Conservation (phyloP, 1,284 basidiomycete species). For the Volvariella surrecta region DNA sequence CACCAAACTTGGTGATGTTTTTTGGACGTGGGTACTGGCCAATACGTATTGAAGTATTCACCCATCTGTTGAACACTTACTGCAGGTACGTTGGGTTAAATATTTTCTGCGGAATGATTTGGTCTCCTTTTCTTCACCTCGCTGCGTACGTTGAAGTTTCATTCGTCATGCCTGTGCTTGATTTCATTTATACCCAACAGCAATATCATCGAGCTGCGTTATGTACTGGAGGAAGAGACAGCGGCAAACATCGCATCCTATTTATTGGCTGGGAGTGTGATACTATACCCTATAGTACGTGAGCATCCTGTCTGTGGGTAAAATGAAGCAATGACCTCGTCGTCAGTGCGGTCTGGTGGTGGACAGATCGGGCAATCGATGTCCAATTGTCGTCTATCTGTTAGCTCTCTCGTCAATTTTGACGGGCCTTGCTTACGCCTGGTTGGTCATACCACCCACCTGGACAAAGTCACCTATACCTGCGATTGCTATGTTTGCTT, state of each 20-base stretch:
- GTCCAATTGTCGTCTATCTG: constrained; percentile 48
- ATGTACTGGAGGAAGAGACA: constrained; percentile 47
- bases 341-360: constrained; percentile 51
- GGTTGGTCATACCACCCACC: constrained; percentile 53
- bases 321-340: constrained; percentile 7
- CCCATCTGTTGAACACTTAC: constrained; percentile 3
- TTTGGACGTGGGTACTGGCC: constrained; percentile 56
- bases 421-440: constrained; percentile 55
- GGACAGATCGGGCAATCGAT: constrained; percentile 47
- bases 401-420: constrained; percentile 53
- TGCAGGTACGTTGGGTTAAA: constrained; percentile 63
- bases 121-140: constrained; percentile 74
- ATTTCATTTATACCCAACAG: constrained; percentile 30
- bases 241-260: constrained; percentile 64
- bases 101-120: constrained; percentile 68
- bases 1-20: constrained; percentile 64
- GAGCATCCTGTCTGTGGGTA: constrained; percentile 10
- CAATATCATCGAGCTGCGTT: constrained; percentile 69
- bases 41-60: not conserved
- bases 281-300: constrained; percentile 61
- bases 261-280: constrained; percentile 65
- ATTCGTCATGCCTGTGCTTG: not conserved
- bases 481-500: constrained; percentile 52
- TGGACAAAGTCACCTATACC: constrained; percentile 53
- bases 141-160: constrained; percentile 42